phyloP scores from a whole-genome alignment of 768 basidiomycete genomes.

The Mycena chlorophos region DNA sequence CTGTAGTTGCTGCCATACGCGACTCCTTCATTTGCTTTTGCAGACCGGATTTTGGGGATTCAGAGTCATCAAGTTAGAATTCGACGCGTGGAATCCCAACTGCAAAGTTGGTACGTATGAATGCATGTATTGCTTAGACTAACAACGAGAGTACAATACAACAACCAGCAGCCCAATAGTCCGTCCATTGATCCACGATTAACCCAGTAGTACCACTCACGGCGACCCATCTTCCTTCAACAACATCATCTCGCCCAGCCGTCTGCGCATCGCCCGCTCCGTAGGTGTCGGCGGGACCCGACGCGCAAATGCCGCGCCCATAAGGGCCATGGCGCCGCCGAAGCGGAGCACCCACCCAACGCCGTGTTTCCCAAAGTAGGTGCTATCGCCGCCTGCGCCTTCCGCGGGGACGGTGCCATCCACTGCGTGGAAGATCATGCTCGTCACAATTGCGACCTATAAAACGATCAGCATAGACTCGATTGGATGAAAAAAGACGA shows the following conservation, averaged over 20 bases:
- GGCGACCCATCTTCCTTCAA: slow-evolving; percentile 55
- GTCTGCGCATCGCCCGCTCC: slow-evolving; percentile 85
- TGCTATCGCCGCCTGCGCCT: slow-evolving; percentile 47
- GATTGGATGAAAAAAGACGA: slow-evolving; percentile 32
- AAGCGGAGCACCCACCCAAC: slow-evolving; percentile 94
- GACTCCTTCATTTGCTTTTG: too few species aligned
- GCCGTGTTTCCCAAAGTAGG: slow-evolving; percentile 81
- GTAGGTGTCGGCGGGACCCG: slow-evolving; percentile 87
- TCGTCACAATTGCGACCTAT: slow-evolving; percentile 11
- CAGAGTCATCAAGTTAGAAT: too few species aligned
- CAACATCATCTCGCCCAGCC: slow-evolving; percentile 76
- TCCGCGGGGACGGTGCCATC: slow-evolving; percentile 63
- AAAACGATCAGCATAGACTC: not conserved
- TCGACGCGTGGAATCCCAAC: too few species aligned
- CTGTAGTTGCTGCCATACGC: too few species aligned
- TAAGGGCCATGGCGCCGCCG: slow-evolving; percentile 56
- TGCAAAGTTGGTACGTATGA: too few species aligned
- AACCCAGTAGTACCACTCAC: too few species aligned
- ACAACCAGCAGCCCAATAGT: too few species aligned
- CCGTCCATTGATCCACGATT: too few species aligned
- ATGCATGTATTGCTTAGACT: too few species aligned
- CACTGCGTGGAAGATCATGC: slow-evolving; percentile 31
- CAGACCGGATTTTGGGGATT: too few species aligned
- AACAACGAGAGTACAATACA: too few species aligned
- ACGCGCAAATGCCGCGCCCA: slow-evolving; percentile 77